Evolutionary conservation across 2,329 filamentous ascomycete species (phyloP).

Genomic region (Diaporthe sp.): DNA sequence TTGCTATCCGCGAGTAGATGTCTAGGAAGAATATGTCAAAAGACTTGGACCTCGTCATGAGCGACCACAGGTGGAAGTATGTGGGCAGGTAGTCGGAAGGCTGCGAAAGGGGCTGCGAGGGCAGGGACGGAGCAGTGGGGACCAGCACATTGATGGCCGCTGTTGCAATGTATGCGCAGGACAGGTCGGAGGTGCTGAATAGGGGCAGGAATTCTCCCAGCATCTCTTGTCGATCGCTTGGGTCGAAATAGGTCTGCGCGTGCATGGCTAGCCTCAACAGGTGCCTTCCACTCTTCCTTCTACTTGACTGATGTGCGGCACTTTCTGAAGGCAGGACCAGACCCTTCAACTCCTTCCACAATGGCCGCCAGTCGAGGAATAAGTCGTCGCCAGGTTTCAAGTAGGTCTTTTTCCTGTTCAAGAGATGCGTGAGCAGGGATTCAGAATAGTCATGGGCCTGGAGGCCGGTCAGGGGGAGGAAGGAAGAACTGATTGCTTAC

Average conservation of each 20-base stretch:
- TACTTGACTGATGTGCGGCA: slow-evolving; percentile 70
- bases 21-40: slow-evolving; percentile 92
- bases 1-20: slow-evolving; percentile 85
- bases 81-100: slow-evolving; percentile 92
- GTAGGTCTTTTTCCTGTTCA: slow-evolving; percentile 88
- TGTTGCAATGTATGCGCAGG: slow-evolving; percentile 93
- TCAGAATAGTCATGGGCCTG: not conserved
- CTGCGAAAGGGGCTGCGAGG: slow-evolving; percentile 79
- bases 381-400: slow-evolving; percentile 91
- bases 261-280: slow-evolving; percentile 92
- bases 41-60: slow-evolving; percentile 88
- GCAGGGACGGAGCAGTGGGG: slow-evolving; percentile 83
- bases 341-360: slow-evolving; percentile 93
- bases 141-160: slow-evolving; percentile 89
- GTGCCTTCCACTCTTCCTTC: slow-evolving; percentile 70
- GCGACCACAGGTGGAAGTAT: slow-evolving; percentile 95
- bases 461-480: not conserved
- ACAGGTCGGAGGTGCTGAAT: slow-evolving; percentile 93
- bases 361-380: slow-evolving; percentile 90
- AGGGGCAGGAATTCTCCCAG: slow-evolving; percentile 84
- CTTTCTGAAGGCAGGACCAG: slow-evolving; percentile 90
- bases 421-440: slow-evolving; percentile 45
- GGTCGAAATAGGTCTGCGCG: slow-evolving; percentile 92
- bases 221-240: slow-evolving; percentile 84
- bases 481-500: slow-evolving; percentile 62